Evolutionary conservation across 495 filamentous ascomycete genomes (phyloP).

Genomic region (Haplographium delicatum): DNA sequence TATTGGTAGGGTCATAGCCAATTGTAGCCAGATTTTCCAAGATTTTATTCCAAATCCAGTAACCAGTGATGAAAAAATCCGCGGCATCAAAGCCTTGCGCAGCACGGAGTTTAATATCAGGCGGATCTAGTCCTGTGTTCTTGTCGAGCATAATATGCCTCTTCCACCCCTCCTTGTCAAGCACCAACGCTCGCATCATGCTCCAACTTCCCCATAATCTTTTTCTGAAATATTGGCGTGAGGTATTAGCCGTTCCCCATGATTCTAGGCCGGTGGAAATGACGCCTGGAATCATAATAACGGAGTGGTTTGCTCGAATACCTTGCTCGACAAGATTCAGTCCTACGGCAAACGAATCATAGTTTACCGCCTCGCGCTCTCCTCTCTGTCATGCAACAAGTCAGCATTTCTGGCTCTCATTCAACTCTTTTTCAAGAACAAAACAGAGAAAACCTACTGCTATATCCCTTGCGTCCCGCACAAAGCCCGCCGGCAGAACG

Average conservation of each 20-base stretch:
- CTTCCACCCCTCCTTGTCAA: slow-evolving; percentile 94
- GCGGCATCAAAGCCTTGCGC: slow-evolving; percentile 97
- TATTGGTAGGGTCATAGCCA: slow-evolving; percentile 94
- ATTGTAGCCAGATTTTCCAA: slow-evolving; percentile 92
- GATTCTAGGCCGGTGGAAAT: slow-evolving; percentile 96
- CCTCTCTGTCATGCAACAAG: slow-evolving; percentile 50
- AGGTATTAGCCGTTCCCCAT: slow-evolving; percentile 81
- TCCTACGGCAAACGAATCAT: slow-evolving; percentile 90
- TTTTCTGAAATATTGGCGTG: slow-evolving; percentile 86
- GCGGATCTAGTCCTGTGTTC: slow-evolving; percentile 83
- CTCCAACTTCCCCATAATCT: slow-evolving; percentile 95
- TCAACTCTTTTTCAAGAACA: not conserved
- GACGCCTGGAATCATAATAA: slow-evolving; percentile 95
- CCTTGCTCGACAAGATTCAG: slow-evolving; percentile 79
- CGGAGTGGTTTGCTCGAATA: slow-evolving; percentile 73
- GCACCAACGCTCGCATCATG: slow-evolving; percentile 92
- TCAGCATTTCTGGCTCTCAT: not conserved
- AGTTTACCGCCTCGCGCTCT: slow-evolving; percentile 80
- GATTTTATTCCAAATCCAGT: slow-evolving; percentile 99
- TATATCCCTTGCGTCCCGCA: slow-evolving; percentile 78
- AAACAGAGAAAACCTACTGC: slow-evolving; percentile 55
- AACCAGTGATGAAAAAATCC: slow-evolving; percentile 86
- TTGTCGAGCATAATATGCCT: slow-evolving; percentile 95
- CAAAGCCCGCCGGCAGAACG: slow-evolving; percentile 73
- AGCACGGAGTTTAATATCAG: slow-evolving; percentile 79